Evolutionary conservation across 2,329 filamentous ascomycete genomes (phyloP), one percentile per base, ranked within the genome.

Genomic region (Hypoxylon sp.): DNA sequence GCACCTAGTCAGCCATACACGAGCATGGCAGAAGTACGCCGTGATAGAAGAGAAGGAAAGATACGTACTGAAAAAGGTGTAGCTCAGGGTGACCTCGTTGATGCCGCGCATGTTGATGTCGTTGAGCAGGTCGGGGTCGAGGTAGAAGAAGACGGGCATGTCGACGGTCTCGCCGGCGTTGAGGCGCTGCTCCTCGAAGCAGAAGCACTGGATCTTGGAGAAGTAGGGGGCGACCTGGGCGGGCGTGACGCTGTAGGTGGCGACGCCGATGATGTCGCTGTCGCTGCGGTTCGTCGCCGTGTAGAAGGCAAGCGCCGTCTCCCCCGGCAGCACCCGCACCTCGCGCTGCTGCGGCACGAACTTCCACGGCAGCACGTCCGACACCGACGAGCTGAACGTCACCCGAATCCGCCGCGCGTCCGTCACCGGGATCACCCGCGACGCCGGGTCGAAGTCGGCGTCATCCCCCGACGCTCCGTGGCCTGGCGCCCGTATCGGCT

Each of bases 101-200:
- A 99, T 91, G 0, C 90, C 90, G 76, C 85, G 91, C 94, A 97
- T 98, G 64, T 90, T 93, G 48, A 94, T 80, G 75, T 99, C 95
- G 67, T 90, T 93, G 57, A 94, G 82, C 78, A 99, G 88, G 72
- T 98, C 95, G 0, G 95, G 95, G 72, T 99, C 95, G 65, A 99
- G 90, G 76, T 98, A 99, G 78, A 99, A 99, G 77, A 99, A 99
- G 0, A 99, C 96, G 0, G 95, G 96, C 96, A 99, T 99, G 75
- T 99, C 95, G 50, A 99, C 95, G 40, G 92, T 95, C 82, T 99
- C 96, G 40, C 94, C 93, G 4, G 93, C 93, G 72, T 95, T 94
- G 65, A 99, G 77, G 60, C 96, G 84, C 82, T 99, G 95, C 77
- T 92, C 94, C 79, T 99, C 95, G 70, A 99, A 99, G 76, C 95